These are phyloP conservation scores for Pogostemon cablin DNA, from an alignment of 257 asterid species.

Conservation along the genomic window DNA sequence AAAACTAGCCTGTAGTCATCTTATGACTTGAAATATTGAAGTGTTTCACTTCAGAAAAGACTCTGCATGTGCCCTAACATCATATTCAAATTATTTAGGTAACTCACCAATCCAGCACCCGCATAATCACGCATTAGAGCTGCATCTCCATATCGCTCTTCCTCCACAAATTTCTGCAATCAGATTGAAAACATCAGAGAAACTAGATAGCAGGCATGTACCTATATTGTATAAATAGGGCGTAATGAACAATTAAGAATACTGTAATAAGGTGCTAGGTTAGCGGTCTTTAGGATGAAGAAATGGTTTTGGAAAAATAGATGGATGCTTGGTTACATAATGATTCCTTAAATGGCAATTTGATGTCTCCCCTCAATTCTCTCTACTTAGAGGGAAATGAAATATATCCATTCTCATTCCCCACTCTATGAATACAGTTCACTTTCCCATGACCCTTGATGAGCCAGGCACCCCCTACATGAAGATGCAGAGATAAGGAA, in stretches of 20 bases:
- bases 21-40: background rate
- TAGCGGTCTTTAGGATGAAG: background rate
- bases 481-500: conserved; percentile 21
- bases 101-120: conserved; percentile 91
- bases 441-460: background rate
- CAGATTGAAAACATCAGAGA: conserved; percentile 31
- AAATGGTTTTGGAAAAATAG: background rate
- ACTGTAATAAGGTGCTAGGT: background rate
- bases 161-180: conserved; percentile 77
- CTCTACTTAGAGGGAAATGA: background rate
- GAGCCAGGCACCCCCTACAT: background rate
- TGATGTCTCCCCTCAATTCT: background rate
- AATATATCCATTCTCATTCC: background rate
- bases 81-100: conserved; percentile 31
- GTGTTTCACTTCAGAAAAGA: conserved; percentile 12
- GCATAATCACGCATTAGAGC: conserved; percentile 83
- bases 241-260: conserved; percentile 1
- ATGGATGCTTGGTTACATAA: background rate
- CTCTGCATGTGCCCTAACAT: conserved; percentile 18
- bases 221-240: conserved; percentile 5
- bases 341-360: background rate
- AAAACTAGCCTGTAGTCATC: conserved; percentile 9
- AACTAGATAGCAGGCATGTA: conserved; percentile 22
- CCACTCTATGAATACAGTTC: background rate
- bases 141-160: conserved; percentile 85